Evolutionary conservation across 179 eudicot species (phyloP).

Genomic region (Gypsophila paniculata): DNA sequence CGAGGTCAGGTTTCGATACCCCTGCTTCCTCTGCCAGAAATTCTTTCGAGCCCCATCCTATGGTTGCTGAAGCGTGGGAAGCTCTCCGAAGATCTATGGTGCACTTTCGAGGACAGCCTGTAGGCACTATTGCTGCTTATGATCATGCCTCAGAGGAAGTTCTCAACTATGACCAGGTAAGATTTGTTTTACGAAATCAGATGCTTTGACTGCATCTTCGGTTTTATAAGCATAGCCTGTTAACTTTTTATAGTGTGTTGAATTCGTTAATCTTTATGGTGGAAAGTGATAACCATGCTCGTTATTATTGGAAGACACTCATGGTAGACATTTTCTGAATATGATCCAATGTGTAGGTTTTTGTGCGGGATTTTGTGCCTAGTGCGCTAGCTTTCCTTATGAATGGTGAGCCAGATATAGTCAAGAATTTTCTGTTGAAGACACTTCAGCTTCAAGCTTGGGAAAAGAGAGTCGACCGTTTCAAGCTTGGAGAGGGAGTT

Average conservation of each 20-base stretch:
- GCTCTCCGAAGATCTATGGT: slow-evolving; percentile 87
- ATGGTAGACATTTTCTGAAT: slow-evolving; percentile 9
- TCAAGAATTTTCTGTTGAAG: slow-evolving; percentile 75
- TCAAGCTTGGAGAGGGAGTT: slow-evolving; percentile 90
- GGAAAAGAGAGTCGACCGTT: slow-evolving; percentile 86
- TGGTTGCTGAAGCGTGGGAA: slow-evolving; percentile 99
- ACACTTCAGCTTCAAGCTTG: slow-evolving; percentile 91
- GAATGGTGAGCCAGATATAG: slow-evolving; percentile 97
- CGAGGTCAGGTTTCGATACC: slow-evolving; percentile 71
- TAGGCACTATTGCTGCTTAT: slow-evolving; percentile 90
- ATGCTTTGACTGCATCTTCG: not conserved
- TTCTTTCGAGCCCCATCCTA: slow-evolving; percentile 96
- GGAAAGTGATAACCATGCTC: not conserved
- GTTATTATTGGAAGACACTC: not conserved
- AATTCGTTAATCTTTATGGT: no score
- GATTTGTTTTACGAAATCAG: not conserved
- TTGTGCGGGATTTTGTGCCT: slow-evolving; percentile 93
- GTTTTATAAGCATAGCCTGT: no score
- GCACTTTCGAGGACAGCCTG: slow-evolving; percentile 77
- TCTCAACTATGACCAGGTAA: slow-evolving; percentile 93
- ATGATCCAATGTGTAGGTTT: slow-evolving; percentile 48
- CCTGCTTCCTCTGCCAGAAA: slow-evolving; percentile 86
- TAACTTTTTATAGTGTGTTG: no score
- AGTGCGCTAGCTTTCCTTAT: slow-evolving; percentile 95
- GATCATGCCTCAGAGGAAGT: slow-evolving; percentile 98